These are phyloP conservation scores for Eimeria praecox DNA, from an alignment of 169 alveolate genomes.

Conservation along the genomic window DNA sequence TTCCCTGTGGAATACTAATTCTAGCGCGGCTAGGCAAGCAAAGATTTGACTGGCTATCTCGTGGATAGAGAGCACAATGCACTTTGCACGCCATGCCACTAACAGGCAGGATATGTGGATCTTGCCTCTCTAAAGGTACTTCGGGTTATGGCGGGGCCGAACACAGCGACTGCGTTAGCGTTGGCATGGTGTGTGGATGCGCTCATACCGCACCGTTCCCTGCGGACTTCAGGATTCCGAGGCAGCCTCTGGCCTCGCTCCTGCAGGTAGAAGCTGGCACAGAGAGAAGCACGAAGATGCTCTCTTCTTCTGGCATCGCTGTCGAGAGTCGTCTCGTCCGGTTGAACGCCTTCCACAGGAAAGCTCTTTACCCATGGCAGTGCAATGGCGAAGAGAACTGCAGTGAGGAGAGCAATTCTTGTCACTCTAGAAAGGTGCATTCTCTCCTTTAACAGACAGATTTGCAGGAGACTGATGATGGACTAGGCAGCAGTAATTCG, in stretches of 20 bases:
- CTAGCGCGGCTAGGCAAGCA: not conserved
- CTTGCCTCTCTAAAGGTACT: conserved; percentile 64
- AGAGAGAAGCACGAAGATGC: conserved; percentile 55
- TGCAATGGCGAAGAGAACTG: not conserved
- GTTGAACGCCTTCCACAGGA: not conserved
- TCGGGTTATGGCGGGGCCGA: conserved; percentile 51
- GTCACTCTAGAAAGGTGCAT: conserved; percentile 1
- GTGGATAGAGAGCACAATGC: not conserved
- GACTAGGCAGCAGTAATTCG: not conserved
- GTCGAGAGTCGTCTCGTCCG: not conserved
- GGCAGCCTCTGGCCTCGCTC: conserved; percentile 59
- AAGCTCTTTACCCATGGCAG: not conserved
- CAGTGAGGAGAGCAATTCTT: not conserved
- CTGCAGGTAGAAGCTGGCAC: conserved; percentile 67
- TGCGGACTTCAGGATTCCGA: conserved; percentile 40
- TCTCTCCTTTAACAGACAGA: not conserved
- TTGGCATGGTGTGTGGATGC: conserved; percentile 4
- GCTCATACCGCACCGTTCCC: conserved; percentile 1
- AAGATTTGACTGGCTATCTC: not conserved
- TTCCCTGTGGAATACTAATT: not conserved
- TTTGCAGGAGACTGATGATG: not conserved
- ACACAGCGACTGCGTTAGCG: not conserved
- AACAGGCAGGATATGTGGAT: not conserved
- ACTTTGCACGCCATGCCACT: not conserved
- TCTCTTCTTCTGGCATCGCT: not conserved